Conservation (phyloP, 306 rosid species). For the Cicer judaicum region DNA sequence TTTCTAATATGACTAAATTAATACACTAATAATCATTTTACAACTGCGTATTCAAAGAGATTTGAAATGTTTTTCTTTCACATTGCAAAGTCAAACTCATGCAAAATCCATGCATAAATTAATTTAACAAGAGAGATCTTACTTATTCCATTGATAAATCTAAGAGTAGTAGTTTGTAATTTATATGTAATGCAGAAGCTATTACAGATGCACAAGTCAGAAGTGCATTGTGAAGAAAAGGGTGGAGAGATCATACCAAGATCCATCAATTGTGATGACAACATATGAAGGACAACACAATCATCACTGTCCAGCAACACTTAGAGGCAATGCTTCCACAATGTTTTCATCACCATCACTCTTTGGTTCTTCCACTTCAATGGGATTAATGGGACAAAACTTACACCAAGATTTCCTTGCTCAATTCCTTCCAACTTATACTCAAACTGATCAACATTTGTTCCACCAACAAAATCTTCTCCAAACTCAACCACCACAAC, state of each 20-base stretch:
- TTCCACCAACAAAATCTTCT: slow-evolving; percentile 56
- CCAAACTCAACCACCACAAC: slow-evolving; percentile 28
- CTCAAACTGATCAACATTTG: slow-evolving; percentile 41
- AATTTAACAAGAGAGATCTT: neutral
- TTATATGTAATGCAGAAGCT: slow-evolving; percentile 60
- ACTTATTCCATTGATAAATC: neutral
- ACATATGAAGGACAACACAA: slow-evolving; percentile 92
- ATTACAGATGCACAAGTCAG: slow-evolving; percentile 87
- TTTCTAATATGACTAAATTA: too few species aligned
- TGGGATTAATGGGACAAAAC: slow-evolving; percentile 36
- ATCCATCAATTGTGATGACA: slow-evolving; percentile 76
- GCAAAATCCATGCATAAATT: neutral
- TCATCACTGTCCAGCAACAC: slow-evolving; percentile 86
- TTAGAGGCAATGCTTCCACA: slow-evolving; percentile 64
- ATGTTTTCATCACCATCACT: slow-evolving; percentile 61
- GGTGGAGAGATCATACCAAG: slow-evolving; percentile 83
- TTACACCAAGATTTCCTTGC: slow-evolving; percentile 67
- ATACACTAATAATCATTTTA: too few species aligned
- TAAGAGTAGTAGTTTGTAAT: neutral
- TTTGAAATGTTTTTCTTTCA: too few species aligned
- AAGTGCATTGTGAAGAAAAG: slow-evolving; percentile 83
- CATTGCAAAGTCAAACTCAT: too few species aligned
- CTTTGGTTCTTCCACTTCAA: slow-evolving; percentile 47
- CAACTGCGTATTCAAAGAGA: too few species aligned
- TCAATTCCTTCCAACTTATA: slow-evolving; percentile 66